A percentile compares a stretch with the other conserved stretches of the same genome.
Conservation (phyloP, 2,329 filamentous ascomycete species). For the Colletotrichum sp. region DNA sequence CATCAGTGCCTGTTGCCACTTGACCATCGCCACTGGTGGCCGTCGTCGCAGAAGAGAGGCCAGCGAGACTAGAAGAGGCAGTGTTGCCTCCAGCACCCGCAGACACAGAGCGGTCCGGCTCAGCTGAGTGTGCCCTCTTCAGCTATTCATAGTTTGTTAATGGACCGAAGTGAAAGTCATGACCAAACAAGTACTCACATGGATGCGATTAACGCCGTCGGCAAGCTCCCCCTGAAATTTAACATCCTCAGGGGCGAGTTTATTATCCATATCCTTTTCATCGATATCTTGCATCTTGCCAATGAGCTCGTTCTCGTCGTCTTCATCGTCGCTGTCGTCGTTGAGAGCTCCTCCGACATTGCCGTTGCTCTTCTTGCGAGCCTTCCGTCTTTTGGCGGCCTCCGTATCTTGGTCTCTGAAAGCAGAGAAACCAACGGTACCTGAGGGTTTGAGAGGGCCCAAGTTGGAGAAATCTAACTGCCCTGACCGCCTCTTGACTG, state of each 20-base stretch:
- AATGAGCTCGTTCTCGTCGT: constrained; percentile 64
- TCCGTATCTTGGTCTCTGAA: constrained; percentile 77
- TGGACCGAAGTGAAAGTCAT: not conserved
- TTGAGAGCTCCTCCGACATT: constrained; percentile 59
- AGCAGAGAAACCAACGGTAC: constrained; percentile 86
- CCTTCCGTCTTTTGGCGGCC: constrained; percentile 60
- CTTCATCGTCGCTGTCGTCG: constrained; percentile 77
- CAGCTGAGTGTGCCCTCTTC: constrained; percentile 79
- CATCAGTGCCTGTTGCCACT: not conserved
- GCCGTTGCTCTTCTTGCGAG: constrained; percentile 67
- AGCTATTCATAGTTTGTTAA: constrained; percentile 54
- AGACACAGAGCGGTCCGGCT: constrained; percentile 55
- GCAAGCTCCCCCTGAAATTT: constrained; percentile 76
- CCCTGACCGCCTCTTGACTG: constrained; percentile 78
- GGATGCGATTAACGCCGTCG: constrained; percentile 82
- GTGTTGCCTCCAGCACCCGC: not conserved
- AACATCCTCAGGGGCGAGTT: constrained; percentile 73
- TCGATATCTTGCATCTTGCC: constrained; percentile 69
- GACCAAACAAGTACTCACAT: constrained; percentile 54
- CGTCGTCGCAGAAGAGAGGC: not conserved
- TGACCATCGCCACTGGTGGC: not conserved
- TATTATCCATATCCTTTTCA: constrained; percentile 64
- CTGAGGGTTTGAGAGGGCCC: constrained; percentile 82
- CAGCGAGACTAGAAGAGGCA: not conserved
- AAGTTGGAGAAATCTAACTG: constrained; percentile 86